These are phyloP conservation scores for Coemansia javaensis DNA, from an alignment of 192 early-diverging fungal genomes.

Conservation along the genomic window DNA sequence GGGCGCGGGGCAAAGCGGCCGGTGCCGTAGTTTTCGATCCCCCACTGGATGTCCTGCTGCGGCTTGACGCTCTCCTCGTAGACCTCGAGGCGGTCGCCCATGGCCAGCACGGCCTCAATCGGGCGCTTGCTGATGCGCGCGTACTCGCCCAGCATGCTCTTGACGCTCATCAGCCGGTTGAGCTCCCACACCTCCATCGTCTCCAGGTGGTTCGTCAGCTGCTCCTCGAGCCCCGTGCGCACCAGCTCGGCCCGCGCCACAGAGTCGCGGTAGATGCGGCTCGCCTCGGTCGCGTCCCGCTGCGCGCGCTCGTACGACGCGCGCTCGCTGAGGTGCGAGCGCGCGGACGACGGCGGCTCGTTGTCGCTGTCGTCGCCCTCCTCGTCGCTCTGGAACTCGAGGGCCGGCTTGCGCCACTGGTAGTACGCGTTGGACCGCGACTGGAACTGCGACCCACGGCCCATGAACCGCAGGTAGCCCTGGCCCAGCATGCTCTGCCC, in stretches of 20 bases:
- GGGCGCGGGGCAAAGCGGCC: constrained; percentile 66
- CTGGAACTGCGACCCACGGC: constrained; percentile 65
- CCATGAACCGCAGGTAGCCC: constrained; percentile 63
- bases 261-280: constrained; percentile 59
- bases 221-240: constrained; percentile 65
- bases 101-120: constrained; percentile 35
- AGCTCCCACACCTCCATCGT: constrained; percentile 53
- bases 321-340: constrained; percentile 17
- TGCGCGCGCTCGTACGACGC: constrained; percentile 52
- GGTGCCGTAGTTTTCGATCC: constrained; percentile 69
- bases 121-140: constrained; percentile 33
- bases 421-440: constrained; percentile 59
- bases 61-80: constrained; percentile 74
- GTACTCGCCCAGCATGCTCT: constrained; percentile 42
- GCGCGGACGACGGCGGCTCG: constrained; percentile 39
- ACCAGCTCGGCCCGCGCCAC: constrained; percentile 62
- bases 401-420: constrained; percentile 64
- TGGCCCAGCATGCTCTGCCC: constrained; percentile 65
- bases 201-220: constrained; percentile 52
- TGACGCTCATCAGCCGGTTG: constrained; percentile 50
- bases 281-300: constrained; percentile 61
- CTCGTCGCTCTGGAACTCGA: constrained; percentile 51
- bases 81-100: constrained; percentile 52
- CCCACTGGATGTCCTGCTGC: constrained; percentile 70
- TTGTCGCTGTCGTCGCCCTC: constrained; percentile 46